Evolutionary conservation across 106 monocot genomes (phyloP).

Genomic region (Acanthochlamys bracteata): DNA sequence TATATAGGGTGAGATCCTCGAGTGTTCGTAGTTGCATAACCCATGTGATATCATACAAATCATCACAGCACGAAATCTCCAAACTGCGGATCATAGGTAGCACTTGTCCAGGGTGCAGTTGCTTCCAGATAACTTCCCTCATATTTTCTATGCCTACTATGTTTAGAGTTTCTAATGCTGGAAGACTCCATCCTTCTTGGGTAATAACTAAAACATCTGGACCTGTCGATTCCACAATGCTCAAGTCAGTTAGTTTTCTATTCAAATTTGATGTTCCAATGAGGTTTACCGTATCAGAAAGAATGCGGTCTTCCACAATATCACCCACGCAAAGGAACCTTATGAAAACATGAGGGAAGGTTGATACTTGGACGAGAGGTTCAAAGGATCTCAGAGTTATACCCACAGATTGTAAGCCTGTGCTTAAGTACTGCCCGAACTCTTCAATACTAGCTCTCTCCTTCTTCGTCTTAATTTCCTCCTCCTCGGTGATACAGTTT

Average conservation of each 20-base stretch:
- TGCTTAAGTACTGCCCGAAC: neutral
- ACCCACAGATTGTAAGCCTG: neutral
- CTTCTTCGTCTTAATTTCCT: neutral
- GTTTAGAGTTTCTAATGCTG: neutral
- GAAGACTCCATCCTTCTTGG: neutral
- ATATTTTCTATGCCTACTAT: neutral
- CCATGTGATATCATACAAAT: neutral
- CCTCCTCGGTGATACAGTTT: no score
- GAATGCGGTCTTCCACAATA: neutral
- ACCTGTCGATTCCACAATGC: neutral
- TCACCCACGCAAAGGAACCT: neutral
- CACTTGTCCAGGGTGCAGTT: neutral
- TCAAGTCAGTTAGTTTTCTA: neutral
- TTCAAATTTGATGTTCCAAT: neutral
- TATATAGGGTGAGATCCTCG: neutral
- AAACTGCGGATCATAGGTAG: neutral
- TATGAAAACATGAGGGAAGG: neutral
- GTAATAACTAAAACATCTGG: neutral
- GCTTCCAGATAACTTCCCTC: neutral
- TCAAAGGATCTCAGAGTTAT: neutral
- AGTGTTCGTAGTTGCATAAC: neutral
- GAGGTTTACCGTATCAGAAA: neutral
- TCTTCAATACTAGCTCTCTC: neutral
- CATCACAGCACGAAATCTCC: neutral
- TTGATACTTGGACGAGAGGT: neutral